These are phyloP conservation scores for Suhomyces xylopsoci DNA, from an alignment of 805 yeast species.

Conservation along the genomic window DNA sequence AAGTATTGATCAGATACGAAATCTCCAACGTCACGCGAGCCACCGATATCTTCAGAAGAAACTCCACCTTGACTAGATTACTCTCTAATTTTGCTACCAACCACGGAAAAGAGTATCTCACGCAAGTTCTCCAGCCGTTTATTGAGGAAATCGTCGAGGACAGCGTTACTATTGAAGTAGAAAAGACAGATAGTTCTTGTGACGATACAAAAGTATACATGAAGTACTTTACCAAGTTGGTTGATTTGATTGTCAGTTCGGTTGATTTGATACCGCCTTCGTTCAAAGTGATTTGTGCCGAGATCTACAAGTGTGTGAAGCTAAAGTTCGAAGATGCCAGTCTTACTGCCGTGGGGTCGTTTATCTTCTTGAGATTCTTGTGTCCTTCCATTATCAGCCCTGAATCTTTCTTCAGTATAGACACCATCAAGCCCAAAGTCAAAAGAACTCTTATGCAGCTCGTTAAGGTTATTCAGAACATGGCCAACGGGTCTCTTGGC, in stretches of 20 bases:
- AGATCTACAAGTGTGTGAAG: conserved; percentile 55
- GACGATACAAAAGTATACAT: conserved; percentile 47
- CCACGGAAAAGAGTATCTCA: conserved; percentile 61
- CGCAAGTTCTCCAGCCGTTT: conserved; percentile 51
- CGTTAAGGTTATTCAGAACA: conserved; percentile 79
- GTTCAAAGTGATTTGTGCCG: conserved; percentile 65
- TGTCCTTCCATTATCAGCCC: conserved; percentile 93
- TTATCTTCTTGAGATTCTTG: conserved; percentile 72
- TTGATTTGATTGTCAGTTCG: conserved; percentile 58
- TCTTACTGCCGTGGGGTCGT: conserved; percentile 75
- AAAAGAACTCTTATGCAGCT: conserved; percentile 72
- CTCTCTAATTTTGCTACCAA: conserved; percentile 67
- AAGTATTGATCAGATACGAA: conserved; percentile 58
- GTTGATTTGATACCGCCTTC: conserved; percentile 63
- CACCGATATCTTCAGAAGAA: conserved; percentile 73
- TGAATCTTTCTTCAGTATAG: conserved; percentile 48
- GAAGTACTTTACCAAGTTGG: conserved; percentile 52
- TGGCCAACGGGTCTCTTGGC: conserved; percentile 77
- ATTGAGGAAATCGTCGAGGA: conserved; percentile 49
- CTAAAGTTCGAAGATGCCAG: conserved; percentile 61
- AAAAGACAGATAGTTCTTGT: conserved; percentile 39
- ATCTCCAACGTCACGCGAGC: conserved; percentile 57
- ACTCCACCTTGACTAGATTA: conserved; percentile 77
- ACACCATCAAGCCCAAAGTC: conserved; percentile 27
- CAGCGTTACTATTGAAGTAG: conserved; percentile 62